phyloP scores from a whole-genome alignment of 805 yeast genomes.

The Saccharomycopsis sp. region DNA sequence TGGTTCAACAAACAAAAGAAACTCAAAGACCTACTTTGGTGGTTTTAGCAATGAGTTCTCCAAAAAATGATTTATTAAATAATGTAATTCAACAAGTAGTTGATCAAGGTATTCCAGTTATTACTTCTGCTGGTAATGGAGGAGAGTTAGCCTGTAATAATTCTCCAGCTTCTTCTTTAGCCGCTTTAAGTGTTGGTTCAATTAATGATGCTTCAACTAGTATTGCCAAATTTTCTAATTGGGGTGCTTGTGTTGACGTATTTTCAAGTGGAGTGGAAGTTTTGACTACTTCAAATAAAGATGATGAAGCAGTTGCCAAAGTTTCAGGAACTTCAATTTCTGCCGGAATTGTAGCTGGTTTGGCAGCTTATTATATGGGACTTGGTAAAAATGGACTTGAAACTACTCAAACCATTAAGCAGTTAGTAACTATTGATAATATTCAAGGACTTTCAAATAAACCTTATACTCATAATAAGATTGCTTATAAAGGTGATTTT shows the following conservation, averaged over 20 bases:
- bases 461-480: constrained; percentile 9
- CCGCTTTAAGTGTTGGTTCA: constrained; percentile 33
- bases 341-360: constrained; percentile 36
- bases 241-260: constrained; percentile 44
- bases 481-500: constrained; percentile 5
- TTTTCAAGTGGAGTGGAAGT: constrained; percentile 41
- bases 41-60: constrained; percentile 23
- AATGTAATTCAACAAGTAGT: constrained; percentile 31
- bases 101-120: constrained; percentile 32
- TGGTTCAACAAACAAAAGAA: constrained; percentile 21
- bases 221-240: constrained; percentile 32
- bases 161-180: constrained; percentile 36
- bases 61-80: constrained; percentile 31
- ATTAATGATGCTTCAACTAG: constrained; percentile 27
- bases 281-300: constrained; percentile 29
- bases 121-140: constrained; percentile 42
- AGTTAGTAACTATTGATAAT: neutral
- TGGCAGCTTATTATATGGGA: constrained; percentile 35
- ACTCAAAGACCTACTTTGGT: constrained; percentile 30
- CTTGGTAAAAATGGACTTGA: constrained; percentile 28
- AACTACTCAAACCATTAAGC: constrained; percentile 16
- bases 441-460: constrained; percentile 8
- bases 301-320: constrained; percentile 23
- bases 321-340: constrained; percentile 42
- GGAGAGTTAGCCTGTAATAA: constrained; percentile 32